Evolutionary conservation across 164 flowering plant genomes (phyloP).

Genomic region (Berberis thunbergii): DNA sequence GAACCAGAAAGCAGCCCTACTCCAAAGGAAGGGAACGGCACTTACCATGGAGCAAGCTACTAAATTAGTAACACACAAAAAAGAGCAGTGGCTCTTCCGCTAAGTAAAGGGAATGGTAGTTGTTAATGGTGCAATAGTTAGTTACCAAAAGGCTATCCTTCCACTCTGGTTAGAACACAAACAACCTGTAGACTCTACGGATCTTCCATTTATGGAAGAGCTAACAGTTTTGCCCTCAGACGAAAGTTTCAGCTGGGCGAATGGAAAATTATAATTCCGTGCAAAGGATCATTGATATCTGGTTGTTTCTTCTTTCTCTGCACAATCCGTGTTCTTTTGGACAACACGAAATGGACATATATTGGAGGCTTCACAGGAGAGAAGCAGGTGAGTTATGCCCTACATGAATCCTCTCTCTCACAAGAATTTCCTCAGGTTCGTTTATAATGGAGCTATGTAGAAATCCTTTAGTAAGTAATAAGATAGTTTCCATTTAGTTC

Average conservation of each 20-base stretch:
- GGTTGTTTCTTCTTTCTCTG: constrained; percentile 74
- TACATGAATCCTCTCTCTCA: too few species aligned
- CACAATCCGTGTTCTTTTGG: constrained; percentile 67
- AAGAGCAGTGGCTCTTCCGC: constrained; percentile 20
- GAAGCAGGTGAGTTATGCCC: constrained; percentile 43
- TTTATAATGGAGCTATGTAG: too few species aligned
- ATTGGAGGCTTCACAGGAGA: constrained; percentile 78
- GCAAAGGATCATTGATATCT: constrained; percentile 75
- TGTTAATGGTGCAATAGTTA: constrained; percentile 29
- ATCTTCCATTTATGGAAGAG: constrained; percentile 52
- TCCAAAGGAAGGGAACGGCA: constrained; percentile 14
- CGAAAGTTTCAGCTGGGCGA: constrained; percentile 90
- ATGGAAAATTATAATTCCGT: constrained; percentile 60
- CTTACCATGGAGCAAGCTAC: constrained; percentile 30
- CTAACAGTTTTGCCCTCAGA: constrained; percentile 65
- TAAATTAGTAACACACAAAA: constrained; percentile 62
- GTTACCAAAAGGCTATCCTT: constrained; percentile 24
- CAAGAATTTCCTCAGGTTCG: too few species aligned
- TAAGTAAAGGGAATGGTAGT: constrained; percentile 27
- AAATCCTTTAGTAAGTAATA: too few species aligned
- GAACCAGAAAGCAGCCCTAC: background rate
- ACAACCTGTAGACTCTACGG: constrained; percentile 17
- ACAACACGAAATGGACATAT: constrained; percentile 89
- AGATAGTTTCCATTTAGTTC: too few species aligned
- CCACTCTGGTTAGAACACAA: constrained; percentile 23